Percentiles rank a stretch among this genome's conserved stretches.
These are phyloP conservation scores for Cytospora paraplurivora DNA, from an alignment of 2,329 filamentous ascomycete species.

Conservation along the genomic window DNA sequence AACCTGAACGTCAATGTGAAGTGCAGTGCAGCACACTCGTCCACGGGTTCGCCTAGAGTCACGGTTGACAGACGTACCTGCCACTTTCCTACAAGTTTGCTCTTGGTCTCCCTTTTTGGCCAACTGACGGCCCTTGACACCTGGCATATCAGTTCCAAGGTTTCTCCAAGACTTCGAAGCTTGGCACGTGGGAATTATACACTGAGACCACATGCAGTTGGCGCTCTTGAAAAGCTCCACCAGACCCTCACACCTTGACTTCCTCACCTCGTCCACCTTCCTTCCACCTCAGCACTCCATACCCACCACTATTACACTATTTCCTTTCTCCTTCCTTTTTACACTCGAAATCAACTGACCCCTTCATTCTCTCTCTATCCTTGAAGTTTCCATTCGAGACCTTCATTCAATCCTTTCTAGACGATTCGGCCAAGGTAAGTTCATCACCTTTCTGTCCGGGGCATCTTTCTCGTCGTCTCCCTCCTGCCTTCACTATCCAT, in stretches of 20 bases:
- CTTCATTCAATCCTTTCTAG: not conserved
- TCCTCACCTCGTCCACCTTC: not conserved
- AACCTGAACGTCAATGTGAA: too few relatives aligned
- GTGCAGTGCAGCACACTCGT: too few relatives aligned
- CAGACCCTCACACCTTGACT: not conserved
- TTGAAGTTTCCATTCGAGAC: not conserved
- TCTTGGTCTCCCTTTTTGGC: not conserved
- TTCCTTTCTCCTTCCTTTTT: not conserved
- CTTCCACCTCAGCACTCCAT: not conserved
- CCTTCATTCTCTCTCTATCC: not conserved
- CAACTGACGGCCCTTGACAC: not conserved
- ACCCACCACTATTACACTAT: not conserved
- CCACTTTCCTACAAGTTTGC: not conserved
- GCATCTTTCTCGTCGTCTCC: not conserved
- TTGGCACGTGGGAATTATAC: not conserved
- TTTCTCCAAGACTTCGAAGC: not conserved
- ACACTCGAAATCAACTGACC: not conserved
- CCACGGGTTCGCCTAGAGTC: too few relatives aligned
- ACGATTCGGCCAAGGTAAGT: not conserved
- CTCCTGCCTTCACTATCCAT: not conserved
- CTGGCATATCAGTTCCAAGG: not conserved
- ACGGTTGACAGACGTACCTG: too few relatives aligned
- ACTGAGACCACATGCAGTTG: not conserved
- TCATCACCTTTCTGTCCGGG: not conserved
- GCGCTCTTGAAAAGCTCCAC: not conserved